Base-by-base conservation (phyloP, 129 eudicot species). In the Chrysanthemum makinoi region DNA sequence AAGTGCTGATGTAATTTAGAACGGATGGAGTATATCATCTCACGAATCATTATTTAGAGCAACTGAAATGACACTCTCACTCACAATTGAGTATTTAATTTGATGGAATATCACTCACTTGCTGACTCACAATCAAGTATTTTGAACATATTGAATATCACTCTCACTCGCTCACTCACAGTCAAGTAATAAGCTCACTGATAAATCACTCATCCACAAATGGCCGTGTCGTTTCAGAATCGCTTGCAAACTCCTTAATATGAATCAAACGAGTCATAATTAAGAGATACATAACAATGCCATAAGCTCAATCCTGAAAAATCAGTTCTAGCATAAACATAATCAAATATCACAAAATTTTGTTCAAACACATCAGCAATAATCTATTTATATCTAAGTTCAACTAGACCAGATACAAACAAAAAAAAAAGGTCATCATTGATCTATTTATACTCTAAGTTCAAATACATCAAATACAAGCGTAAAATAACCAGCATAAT, bases 1-100 rank as follows among this genome's bases (percentile, higher is more conserved):
- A 78, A 78, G 81, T 78, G 81, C 81, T 70, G 62, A 35, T 78
- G 81, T 71, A 78, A 78, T 78, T 70, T 55, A 71, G 73, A 78
- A 78, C 52, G 68, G 65, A 78, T 64, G 73, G 72, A 64, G 81
- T 71, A 78, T 22, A 15, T 43, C 7, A 33, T 75, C 62, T 67
- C 74, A 67, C 69, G 60, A 39, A 46, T 57, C 62, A 33, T 28
- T 30, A 58, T 47, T 48, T 75, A 48, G 63, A 68, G n/a, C 68
- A 58, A 53, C 14, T 14, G 51, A 22, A 77, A 19, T 69, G n/a
- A 28, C 63, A 39, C 77, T 63, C 65, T 60, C 55, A 1, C 76
- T 51, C 71, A 20, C 3, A 50, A 35, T 49, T n/a, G 53, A 52
- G 12, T 28, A 62, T 62, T n/a, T 73, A 3, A 24, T n/a, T 26